phyloP scores from a whole-genome alignment of 192 early-diverging fungal species.

The Cetraspora pellucida region DNA sequence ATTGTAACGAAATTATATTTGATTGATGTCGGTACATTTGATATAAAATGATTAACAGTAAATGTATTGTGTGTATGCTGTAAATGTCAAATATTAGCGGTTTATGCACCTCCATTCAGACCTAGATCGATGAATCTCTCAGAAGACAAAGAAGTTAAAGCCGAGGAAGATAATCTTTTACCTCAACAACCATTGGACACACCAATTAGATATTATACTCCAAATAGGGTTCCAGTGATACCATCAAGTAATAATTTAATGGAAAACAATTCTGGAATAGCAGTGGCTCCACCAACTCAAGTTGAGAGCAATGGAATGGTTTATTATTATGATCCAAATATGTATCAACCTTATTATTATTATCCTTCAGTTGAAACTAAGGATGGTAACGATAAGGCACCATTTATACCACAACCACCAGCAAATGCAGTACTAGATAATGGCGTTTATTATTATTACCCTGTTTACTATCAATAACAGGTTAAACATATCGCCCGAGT shows the following conservation, averaged over 20 bases:
- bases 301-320: constrained; percentile 24
- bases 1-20: neutral
- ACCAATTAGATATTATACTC: constrained; percentile 5
- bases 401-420: neutral
- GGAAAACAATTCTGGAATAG: constrained; percentile 5
- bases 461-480: neutral
- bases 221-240: neutral
- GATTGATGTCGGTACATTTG: neutral
- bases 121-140: constrained; percentile 1
- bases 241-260: neutral
- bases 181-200: neutral
- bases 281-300: neutral
- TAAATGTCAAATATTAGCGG: constrained; percentile 16
- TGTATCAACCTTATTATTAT: constrained; percentile 26
- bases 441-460: constrained; percentile 13
- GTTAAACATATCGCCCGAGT: neutral
- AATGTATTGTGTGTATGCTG: neutral
- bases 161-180: neutral
- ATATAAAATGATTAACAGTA: neutral
- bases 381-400: constrained; percentile 1
- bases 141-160: neutral
- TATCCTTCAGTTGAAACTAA: neutral
- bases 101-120: constrained; percentile 26
- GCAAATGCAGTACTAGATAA: neutral
- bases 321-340: constrained; percentile 34